These are phyloP conservation scores for Saraca asoca DNA, from an alignment of 331 rosid species.

Conservation along the genomic window DNA sequence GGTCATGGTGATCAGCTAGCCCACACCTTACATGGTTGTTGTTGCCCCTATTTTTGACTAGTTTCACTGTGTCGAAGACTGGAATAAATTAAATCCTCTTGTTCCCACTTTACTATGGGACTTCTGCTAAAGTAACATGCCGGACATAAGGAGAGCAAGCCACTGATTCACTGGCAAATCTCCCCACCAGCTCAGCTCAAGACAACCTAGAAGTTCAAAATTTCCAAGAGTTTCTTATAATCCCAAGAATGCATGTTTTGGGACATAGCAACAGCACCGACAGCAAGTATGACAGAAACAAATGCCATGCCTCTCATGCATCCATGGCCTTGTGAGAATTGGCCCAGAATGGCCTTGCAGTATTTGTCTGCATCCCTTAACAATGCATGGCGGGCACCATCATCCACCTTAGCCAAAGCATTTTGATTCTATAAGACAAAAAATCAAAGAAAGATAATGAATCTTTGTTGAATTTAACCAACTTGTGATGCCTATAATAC, in stretches of 20 bases:
- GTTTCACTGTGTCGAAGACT: constrained; percentile 29
- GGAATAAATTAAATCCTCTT: constrained; percentile 33
- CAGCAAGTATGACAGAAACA: constrained; percentile 37
- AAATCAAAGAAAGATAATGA: no score
- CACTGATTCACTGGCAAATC: no score
- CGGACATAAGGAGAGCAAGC: no score
- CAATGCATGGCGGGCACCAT: constrained; percentile 27
- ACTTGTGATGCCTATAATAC: neutral
- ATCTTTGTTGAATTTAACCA: neutral
- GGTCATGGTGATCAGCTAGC: constrained; percentile 10
- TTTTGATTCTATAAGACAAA: constrained; percentile 44
- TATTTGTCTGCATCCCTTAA: constrained; percentile 48
- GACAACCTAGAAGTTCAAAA: constrained; percentile 38
- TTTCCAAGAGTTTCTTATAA: constrained; percentile 35
- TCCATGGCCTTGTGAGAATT: constrained; percentile 42
- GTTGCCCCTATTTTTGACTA: constrained; percentile 15
- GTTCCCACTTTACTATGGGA: constrained; percentile 31
- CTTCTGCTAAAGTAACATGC: constrained; percentile 21
- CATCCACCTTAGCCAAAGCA: constrained; percentile 37
- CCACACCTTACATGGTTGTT: constrained; percentile 23
- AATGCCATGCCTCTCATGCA: constrained; percentile 50
- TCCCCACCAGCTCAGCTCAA: neutral
- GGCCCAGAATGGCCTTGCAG: constrained; percentile 42
- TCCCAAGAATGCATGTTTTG: constrained; percentile 47
- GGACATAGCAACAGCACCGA: constrained; percentile 41